Evolutionary conservation across 345 rosid species (phyloP).

Genomic region (Ricinus communis): DNA sequence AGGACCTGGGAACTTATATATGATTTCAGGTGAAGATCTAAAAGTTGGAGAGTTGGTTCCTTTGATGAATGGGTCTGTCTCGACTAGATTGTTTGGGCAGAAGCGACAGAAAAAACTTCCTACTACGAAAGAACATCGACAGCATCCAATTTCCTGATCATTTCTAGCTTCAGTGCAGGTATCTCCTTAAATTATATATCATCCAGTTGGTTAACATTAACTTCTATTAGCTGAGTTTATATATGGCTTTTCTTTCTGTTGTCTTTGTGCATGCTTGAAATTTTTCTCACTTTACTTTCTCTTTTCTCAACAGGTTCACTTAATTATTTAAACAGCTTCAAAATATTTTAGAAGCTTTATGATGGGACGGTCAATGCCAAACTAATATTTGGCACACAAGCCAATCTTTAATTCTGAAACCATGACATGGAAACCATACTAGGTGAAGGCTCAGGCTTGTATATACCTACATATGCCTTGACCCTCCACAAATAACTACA

Average conservation of each 20-base stretch:
- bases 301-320: constrained; percentile 19
- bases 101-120: constrained; percentile 51
- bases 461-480: constrained; percentile 28
- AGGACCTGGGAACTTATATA: constrained; percentile 63
- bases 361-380: constrained; percentile 12
- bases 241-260: neutral
- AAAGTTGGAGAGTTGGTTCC: constrained; percentile 34
- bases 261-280: neutral
- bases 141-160: constrained; percentile 18
- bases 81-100: constrained; percentile 25
- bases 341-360: neutral
- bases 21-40: constrained; percentile 58
- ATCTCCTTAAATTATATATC: constrained; percentile 8
- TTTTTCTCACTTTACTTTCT: neutral
- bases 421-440: neutral
- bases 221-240: neutral
- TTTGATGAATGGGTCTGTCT: constrained; percentile 21
- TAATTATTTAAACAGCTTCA: constrained; percentile 11
- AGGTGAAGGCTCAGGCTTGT: constrained; percentile 28
- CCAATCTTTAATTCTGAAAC: constrained; percentile 5
- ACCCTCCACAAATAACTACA: constrained; percentile 13
- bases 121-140: constrained; percentile 28
- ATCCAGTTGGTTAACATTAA: too few relatives aligned
- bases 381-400: constrained; percentile 8
- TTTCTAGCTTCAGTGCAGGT: constrained; percentile 19